phyloP scores from a whole-genome alignment of 1,284 basidiomycete species.

The Pyrrhoderma noxium region DNA sequence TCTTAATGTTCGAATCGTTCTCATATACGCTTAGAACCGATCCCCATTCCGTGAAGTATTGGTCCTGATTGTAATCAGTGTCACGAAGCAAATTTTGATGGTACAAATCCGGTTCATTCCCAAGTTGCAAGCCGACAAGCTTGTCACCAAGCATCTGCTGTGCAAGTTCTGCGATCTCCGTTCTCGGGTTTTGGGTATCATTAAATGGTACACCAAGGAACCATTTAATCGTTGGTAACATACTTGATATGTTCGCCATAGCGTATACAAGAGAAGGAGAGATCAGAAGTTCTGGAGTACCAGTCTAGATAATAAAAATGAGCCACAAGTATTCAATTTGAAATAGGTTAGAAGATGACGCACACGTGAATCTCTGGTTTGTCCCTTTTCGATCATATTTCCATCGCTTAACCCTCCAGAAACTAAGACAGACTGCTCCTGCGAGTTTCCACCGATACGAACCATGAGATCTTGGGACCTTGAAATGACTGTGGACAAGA shows the following conservation, averaged over 20 bases:
- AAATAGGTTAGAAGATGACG: not conserved
- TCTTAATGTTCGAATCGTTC: slow-evolving; percentile 30
- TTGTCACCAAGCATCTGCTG: slow-evolving; percentile 48
- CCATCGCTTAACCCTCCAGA: slow-evolving; percentile 35
- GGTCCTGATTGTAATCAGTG: slow-evolving; percentile 33
- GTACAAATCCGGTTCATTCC: slow-evolving; percentile 71
- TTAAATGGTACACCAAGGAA: slow-evolving; percentile 48
- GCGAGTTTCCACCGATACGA: slow-evolving; percentile 73
- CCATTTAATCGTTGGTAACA: slow-evolving; percentile 35
- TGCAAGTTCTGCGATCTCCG: slow-evolving; percentile 43
- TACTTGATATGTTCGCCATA: slow-evolving; percentile 34
- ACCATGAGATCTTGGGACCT: slow-evolving; percentile 52
- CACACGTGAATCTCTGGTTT: slow-evolving; percentile 35
- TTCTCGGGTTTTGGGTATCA: slow-evolving; percentile 42
- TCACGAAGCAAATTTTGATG: slow-evolving; percentile 29
- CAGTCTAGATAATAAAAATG: slow-evolving; percentile 23
- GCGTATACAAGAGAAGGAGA: slow-evolving; percentile 36
- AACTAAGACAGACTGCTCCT: slow-evolving; percentile 52
- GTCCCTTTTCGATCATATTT: slow-evolving; percentile 43
- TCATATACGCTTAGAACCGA: slow-evolving; percentile 35
- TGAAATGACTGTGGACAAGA: slow-evolving; percentile 58
- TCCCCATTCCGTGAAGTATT: slow-evolving; percentile 46
- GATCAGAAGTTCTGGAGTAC: slow-evolving; percentile 37
- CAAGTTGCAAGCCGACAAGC: slow-evolving; percentile 52
- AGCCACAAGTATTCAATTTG: not conserved